phyloP scores from a whole-genome alignment of 805 yeast species.

The Yarrowia osloensis region DNA sequence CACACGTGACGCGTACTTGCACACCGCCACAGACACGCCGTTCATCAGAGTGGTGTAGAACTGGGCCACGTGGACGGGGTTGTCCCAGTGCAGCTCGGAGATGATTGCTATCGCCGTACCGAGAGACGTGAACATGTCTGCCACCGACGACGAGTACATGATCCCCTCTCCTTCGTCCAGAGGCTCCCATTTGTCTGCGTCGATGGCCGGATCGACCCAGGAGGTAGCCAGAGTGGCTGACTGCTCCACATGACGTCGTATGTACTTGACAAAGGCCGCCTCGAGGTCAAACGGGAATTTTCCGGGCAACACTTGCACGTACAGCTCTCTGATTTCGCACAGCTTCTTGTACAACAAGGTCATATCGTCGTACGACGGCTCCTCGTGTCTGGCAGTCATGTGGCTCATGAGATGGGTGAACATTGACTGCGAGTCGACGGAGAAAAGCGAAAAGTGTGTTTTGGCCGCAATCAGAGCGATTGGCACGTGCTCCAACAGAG shows the following conservation, averaged over 20 bases:
- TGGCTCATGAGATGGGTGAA: conserved; percentile 39
- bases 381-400: conserved; percentile 35
- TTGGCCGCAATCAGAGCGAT: conserved; percentile 48
- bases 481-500: conserved; percentile 59
- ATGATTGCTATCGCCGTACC: conserved; percentile 60
- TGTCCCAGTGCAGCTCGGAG: conserved; percentile 63
- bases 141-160: conserved; percentile 59
- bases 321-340: conserved; percentile 55
- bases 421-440: conserved; percentile 43
- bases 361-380: conserved; percentile 55
- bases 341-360: conserved; percentile 57
- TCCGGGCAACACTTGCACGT: conserved; percentile 46
- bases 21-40: conserved; percentile 62
- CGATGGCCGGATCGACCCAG: conserved; percentile 57
- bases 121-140: conserved; percentile 66
- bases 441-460: conserved; percentile 40
- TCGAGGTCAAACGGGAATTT: conserved; percentile 60
- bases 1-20: conserved; percentile 40
- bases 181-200: conserved; percentile 59
- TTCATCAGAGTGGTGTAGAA: conserved; percentile 62
- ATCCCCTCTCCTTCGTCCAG: conserved; percentile 46
- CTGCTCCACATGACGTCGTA: conserved; percentile 46
- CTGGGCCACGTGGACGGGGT: conserved; percentile 62
- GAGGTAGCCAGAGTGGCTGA: conserved; percentile 51
- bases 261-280: conserved; percentile 52